Percentiles rank a stretch among this genome's conserved stretches.
Conservation (phyloP, 1,139 yeast genomes). For the Zhuliangozyma blackwelliae region DNA sequence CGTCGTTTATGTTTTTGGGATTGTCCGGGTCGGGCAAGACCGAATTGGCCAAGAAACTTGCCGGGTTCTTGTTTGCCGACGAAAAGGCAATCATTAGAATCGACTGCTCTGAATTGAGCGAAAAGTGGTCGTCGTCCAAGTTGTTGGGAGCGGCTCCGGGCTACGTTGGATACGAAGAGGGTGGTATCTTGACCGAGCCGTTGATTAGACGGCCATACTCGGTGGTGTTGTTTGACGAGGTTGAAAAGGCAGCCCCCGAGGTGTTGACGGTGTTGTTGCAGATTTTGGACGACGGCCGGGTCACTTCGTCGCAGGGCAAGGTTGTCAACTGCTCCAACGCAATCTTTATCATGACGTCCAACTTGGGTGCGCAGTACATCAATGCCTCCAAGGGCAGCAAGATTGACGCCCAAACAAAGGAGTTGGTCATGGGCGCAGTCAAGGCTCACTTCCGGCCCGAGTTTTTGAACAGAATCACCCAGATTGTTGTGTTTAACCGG, state of each 20-base stretch:
- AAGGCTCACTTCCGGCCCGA: conserved; percentile 94
- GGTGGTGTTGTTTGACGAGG: conserved; percentile 91
- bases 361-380: conserved; percentile 91
- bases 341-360: conserved; percentile 93
- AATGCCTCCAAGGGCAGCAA: conserved; percentile 62
- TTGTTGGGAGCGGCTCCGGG: conserved; percentile 98
- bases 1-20: conserved; percentile 92
- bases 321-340: conserved; percentile 89
- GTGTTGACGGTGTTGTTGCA: conserved; percentile 88
- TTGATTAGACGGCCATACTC: conserved; percentile 90
- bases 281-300: conserved; percentile 93
- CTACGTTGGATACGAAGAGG: conserved; percentile 96
- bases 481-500: conserved; percentile 88
- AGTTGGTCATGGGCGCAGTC: conserved; percentile 80
- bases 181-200: conserved; percentile 93
- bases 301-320: conserved; percentile 91
- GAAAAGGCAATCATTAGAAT: conserved; percentile 95
- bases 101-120: conserved; percentile 94
- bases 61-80: conserved; percentile 92
- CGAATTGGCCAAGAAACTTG: conserved; percentile 92
- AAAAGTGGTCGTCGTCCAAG: conserved; percentile 93
- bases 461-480: conserved; percentile 90
- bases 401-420: conserved; percentile 63
- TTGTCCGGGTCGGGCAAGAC: conserved; percentile 98
- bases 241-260: conserved; percentile 99